A percentile compares a stretch with the other conserved stretches of the same genome.
phyloP scores from a whole-genome alignment of 2,329 filamentous ascomycete genomes.

The Fusarium lateritium region DNA sequence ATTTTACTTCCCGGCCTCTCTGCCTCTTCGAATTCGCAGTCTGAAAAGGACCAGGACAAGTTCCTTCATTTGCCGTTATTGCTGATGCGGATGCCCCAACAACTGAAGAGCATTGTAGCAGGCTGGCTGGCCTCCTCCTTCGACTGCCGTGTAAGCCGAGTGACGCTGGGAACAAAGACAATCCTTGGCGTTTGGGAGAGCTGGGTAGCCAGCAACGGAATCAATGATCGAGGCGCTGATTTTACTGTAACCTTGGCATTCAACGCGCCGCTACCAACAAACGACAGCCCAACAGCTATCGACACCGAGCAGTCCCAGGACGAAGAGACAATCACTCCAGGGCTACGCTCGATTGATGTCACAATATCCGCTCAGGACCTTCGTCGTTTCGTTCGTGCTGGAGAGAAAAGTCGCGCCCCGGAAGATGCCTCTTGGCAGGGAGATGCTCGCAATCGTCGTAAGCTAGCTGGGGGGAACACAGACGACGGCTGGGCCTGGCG shows the following conservation, averaged over 20 bases:
- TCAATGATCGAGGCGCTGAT: conserved; percentile 58
- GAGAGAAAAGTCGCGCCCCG: conserved; percentile 45
- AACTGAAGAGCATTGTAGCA: conserved; percentile 64
- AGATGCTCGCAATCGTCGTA: conserved; percentile 58
- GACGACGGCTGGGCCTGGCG: conserved; percentile 71
- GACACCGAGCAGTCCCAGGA: conserved; percentile 37
- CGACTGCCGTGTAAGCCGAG: conserved; percentile 68
- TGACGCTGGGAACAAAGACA: conserved; percentile 66
- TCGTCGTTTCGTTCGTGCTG: conserved; percentile 61
- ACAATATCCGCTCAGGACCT: conserved; percentile 66
- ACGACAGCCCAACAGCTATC: conserved; percentile 9
- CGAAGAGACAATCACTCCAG: conserved; percentile 40
- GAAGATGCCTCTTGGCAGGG: conserved; percentile 48
- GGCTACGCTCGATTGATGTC: conserved; percentile 64
- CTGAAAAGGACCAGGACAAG: conserved; percentile 29
- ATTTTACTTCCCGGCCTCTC: conserved; percentile 62
- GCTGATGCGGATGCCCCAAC: conserved; percentile 68
- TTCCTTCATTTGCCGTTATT: conserved; percentile 68
- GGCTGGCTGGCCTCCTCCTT: conserved; percentile 68
- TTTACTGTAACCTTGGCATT: conserved; percentile 68
- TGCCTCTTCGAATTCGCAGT: neutral
- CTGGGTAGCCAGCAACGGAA: conserved; percentile 62
- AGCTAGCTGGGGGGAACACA: conserved; percentile 61
- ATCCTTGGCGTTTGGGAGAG: conserved; percentile 66
- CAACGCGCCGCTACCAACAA: conserved; percentile 55